phyloP scores from a whole-genome alignment of 768 basidiomycete genomes.

The Lyophyllum decastes region DNA sequence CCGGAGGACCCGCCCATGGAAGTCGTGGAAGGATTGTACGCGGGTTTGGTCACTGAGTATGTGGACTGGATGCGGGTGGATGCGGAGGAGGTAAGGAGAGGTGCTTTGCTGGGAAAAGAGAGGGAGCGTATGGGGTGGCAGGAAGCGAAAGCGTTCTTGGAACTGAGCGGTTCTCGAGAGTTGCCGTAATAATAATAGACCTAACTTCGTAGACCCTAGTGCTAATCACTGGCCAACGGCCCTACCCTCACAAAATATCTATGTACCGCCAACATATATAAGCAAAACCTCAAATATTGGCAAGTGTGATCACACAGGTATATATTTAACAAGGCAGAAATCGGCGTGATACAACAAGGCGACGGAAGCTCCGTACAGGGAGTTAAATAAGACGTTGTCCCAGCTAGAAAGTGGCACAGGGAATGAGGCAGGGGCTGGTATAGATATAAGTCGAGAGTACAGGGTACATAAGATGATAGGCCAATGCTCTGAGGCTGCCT shows the following conservation, averaged over 20 bases:
- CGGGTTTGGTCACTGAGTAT: constrained; percentile 57
- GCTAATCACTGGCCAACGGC: too few relatives aligned
- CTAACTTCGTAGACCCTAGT: neutral
- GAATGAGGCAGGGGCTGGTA: neutral
- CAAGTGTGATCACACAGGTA: neutral
- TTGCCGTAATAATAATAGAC: neutral
- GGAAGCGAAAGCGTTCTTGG: constrained; percentile 42
- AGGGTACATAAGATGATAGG: too few relatives aligned
- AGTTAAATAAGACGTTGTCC: neutral
- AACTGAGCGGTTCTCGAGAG: neutral
- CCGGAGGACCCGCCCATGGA: constrained; percentile 51
- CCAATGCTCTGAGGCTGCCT: neutral
- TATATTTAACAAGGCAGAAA: neutral
- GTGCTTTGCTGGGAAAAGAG: constrained; percentile 61
- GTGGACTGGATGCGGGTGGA: constrained; percentile 77
- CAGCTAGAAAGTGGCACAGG: neutral
- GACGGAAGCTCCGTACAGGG: neutral
- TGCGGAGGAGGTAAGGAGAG: constrained; percentile 66
- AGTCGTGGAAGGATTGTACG: constrained; percentile 41
- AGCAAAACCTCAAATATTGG: too few relatives aligned
- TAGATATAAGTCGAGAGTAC: neutral
- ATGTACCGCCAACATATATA: too few relatives aligned
- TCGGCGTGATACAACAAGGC: neutral
- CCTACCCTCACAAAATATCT: too few relatives aligned
- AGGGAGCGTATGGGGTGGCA: constrained; percentile 77